Base-by-base conservation (phyloP, 129 eudicot species). In the carrot (Daucus carota) region DNA sequence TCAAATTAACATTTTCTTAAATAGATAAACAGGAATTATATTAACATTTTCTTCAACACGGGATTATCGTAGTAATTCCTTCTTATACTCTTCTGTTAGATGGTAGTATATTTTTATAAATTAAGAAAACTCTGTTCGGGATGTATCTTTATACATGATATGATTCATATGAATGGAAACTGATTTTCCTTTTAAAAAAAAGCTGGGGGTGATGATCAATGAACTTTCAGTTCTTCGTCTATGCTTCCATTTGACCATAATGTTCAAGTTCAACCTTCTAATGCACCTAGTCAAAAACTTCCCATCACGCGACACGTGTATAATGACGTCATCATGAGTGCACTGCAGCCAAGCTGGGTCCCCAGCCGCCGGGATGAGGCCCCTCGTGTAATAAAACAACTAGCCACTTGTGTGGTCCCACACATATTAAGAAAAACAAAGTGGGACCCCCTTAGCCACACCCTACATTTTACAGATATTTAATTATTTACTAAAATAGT, bases 311-410 rank as follows among this genome's bases (percentile, higher is more conserved):
- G 13, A 71, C 38, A 71, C 57, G 54, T 26, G 75, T 13, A 17
- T 2, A 14, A 73, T 72, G 73, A 74, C 77, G 52, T 76, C 60
- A 69, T 47, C 75, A 2, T 40, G 32, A 14, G 47, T 69, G 80
- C 77, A 76, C 0, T 52, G 31, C 63, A 45, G 48, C 48, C 48
- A 0, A 32, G 60, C 57, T 79, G 45, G 80, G 83, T 72, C 85
- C 82, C 46, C 11, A 83, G 81, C 90, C 84, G 85, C 90, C 88
- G 76, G 76, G 72, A 79, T 73, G 66, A 79, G 66, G 91, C 83
- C 83, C 66, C 94, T 84, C 89, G 87, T 80, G 85, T 73, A 10
- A 38, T 54, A 28, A 36, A 70, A 80, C 63, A n/a, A 72, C 11
- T 28, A 36, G 46, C 78, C 57, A 75, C 18, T 75, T 75, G 78